Percentiles rank a stretch among this genome's conserved stretches.
Conservation (phyloP, 371 early-diverging fungal genomes). For the Lichtheimia ornata region DNA sequence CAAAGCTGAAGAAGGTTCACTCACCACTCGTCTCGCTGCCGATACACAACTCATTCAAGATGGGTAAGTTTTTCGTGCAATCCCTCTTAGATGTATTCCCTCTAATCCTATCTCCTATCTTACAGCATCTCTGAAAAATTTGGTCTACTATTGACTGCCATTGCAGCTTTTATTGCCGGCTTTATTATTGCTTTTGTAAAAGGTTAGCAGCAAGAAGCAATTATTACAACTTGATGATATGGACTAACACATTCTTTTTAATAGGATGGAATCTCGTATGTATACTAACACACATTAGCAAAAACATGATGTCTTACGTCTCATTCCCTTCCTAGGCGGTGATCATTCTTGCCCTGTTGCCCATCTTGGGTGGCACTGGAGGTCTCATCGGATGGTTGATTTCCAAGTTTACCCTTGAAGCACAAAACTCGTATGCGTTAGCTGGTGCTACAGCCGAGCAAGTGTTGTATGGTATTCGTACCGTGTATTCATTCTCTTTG, state of each 20-base stretch:
- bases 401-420: conserved; percentile 38
- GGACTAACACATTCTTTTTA: conserved; percentile 67
- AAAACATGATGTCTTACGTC: too few species aligned
- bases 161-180: conserved; percentile 79
- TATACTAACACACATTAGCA: too few species aligned
- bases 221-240: conserved; percentile 17
- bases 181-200: conserved; percentile 85
- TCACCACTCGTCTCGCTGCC: conserved; percentile 67
- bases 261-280: conserved; percentile 73
- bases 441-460: conserved; percentile 60
- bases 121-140: conserved; percentile 86
- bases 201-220: conserved; percentile 79
- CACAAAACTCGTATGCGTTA: conserved; percentile 49
- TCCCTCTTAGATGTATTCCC: too few species aligned
- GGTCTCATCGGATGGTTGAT: conserved; percentile 64
- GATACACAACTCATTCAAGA: conserved; percentile 75
- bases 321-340: conserved; percentile 15
- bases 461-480: conserved; percentile 83
- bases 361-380: conserved; percentile 42
- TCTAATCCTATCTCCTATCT: too few species aligned
- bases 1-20: conserved; percentile 54
- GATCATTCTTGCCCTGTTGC: conserved; percentile 69
- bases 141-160: conserved; percentile 63
- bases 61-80: conserved; percentile 31
- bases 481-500: conserved; percentile 84